These are phyloP conservation scores for Diphasiastrum complanatum DNA, from an alignment of 83 land plant genomes.

Conservation along the genomic window DNA sequence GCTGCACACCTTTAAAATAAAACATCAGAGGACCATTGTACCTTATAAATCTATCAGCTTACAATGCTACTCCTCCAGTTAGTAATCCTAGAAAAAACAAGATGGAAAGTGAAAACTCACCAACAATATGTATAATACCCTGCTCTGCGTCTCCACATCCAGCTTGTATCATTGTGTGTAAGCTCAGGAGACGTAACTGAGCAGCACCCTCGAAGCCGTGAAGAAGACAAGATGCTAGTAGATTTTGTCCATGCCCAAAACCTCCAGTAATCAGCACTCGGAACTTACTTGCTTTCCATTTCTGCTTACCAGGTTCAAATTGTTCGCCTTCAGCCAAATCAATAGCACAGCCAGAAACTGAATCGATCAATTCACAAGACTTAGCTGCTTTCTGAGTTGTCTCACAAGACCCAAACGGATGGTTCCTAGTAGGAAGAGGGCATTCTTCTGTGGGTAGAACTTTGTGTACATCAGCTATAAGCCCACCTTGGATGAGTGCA, in stretches of 20 bases:
- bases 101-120: constrained; percentile 35
- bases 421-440: too few species aligned
- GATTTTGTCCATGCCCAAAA: constrained; percentile 60
- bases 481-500: background rate
- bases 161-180: constrained; percentile 80
- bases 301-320: constrained; percentile 1
- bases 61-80: background rate
- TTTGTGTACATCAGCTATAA: background rate
- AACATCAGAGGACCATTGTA: too few species aligned
- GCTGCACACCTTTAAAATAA: too few species aligned
- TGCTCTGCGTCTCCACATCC: constrained; percentile 73
- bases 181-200: constrained; percentile 57
- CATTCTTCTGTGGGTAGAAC: background rate
- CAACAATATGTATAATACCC: constrained; percentile 67
- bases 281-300: constrained; percentile 42
- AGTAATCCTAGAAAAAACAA: background rate
- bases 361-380: constrained; percentile 21
- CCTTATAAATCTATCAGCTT: background rate
- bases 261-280: constrained; percentile 65
- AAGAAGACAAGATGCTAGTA: constrained; percentile 69
- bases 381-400: too few species aligned
- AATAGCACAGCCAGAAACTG: background rate
- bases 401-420: too few species aligned
- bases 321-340: constrained; percentile 1
- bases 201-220: constrained; percentile 60